Evolutionary conservation across 352 stramenopile species (phyloP), one percentile per base, ranked within the genome.

Genomic region (Pythium guiyangense): DNA sequence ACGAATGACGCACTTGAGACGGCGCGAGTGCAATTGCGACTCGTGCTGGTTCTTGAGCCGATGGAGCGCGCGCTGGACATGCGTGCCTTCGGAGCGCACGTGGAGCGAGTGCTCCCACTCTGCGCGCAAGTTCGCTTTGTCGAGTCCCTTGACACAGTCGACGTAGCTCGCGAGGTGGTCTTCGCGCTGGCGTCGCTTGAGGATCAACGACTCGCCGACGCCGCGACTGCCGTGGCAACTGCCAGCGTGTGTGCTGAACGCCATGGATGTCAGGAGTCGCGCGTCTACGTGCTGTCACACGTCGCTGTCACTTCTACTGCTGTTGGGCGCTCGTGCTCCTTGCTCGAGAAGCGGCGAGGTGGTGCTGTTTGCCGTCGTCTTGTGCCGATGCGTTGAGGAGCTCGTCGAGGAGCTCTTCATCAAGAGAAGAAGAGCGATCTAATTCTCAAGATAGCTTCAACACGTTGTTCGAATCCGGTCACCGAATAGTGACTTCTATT

Each of bases 1-100:
- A 10, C 8, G 3, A 37, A 37, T 2, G 8, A 37, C 51, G 25
- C 55, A 87, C 79, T 68, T 52, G 22, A 90, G 66, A 3, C 73
- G 71, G 8, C 79, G 62, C 12, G 72, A 86, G 48, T 90, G 79
- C 17, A 92, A 64, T 34, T 89, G 63, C 22, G 79, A 89, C 62
- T 92, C 82, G 42, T 87, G 69, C 57, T 92, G 79, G 48, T 90
- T 89, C 61, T 84, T 85, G 26, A 92, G 62, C n/a, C 64, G 70
- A 9, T 49, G 35, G 15, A 83, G 60, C 25, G 70, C 66, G 26
- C 69, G 67, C 39, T 82, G 67, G 18, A 88, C 62, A 25, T 87
- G 64, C 18, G 68, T 71, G 22, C n/a, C 52, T 25, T 89, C 74
- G 2, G 70, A 57, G 57, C 88, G 88, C 5, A 71, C 60, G 17